Evolutionary conservation across 2,329 filamentous ascomycete genomes (phyloP).

Genomic region (Celoporthe dispersa): DNA sequence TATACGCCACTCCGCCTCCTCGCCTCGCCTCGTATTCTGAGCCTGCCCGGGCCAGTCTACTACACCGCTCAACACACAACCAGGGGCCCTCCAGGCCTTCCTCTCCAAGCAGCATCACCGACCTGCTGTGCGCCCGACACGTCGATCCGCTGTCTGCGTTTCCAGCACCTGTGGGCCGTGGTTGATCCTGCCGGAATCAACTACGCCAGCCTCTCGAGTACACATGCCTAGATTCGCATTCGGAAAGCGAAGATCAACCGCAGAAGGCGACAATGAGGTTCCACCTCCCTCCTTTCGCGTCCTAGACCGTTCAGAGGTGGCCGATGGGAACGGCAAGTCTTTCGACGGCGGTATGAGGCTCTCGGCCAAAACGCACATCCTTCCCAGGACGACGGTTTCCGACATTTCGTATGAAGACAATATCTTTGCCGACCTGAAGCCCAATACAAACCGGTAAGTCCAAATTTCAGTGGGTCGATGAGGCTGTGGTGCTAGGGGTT

Average conservation of each 20-base stretch:
- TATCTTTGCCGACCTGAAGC: conserved; percentile 61
- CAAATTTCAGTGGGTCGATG: conserved; percentile 19
- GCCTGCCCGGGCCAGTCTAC: conserved; percentile 15
- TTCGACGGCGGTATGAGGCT: conserved; percentile 56
- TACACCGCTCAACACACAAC: conserved; percentile 16
- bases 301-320: conserved; percentile 56
- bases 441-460: conserved; percentile 56
- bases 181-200: conserved; percentile 28
- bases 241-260: conserved; percentile 63
- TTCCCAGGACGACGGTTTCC: conserved; percentile 45
- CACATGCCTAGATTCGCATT: conserved; percentile 68
- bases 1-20: conserved; percentile 26
- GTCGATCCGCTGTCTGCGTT: conserved; percentile 19
- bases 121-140: conserved; percentile 7
- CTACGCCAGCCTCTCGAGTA: conserved; percentile 35
- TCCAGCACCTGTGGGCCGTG: conserved; percentile 29
- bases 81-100: conserved; percentile 12
- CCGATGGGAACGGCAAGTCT: conserved; percentile 44
- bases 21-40: conserved; percentile 27
- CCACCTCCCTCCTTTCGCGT: conserved; percentile 62
- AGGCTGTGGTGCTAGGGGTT: conserved; percentile 20
- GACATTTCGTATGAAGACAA: conserved; percentile 54
- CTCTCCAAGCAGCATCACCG: conserved; percentile 12
- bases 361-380: conserved; percentile 43
- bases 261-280: conserved; percentile 56